Percentiles rank a stretch among this genome's conserved stretches.
Conservation (phyloP, 768 basidiomycete genomes). For the Mycena vulgaris region DNA sequence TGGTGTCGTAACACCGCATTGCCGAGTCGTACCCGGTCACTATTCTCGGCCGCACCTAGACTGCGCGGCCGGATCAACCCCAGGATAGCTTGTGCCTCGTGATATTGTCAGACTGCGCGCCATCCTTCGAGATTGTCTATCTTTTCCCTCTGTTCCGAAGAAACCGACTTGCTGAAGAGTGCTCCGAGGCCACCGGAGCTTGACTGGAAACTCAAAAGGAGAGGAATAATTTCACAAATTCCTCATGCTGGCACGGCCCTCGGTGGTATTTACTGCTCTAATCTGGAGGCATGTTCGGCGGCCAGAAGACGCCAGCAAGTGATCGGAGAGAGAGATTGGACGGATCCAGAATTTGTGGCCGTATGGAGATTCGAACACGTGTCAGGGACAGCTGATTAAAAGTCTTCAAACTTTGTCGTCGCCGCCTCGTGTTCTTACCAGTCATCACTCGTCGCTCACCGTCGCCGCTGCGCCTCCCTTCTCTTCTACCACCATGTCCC, state of each 20-base stretch:
- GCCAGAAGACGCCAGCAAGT: background rate
- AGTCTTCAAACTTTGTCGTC: slow-evolving; percentile 3
- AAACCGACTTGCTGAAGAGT: slow-evolving; percentile 13
- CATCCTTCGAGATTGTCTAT: slow-evolving; percentile 28
- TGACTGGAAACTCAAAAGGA: background rate
- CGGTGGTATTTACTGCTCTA: background rate
- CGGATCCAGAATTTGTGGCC: background rate
- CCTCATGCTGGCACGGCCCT: slow-evolving; percentile 5
- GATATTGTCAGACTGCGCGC: slow-evolving; percentile 18
- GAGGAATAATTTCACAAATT: slow-evolving; percentile 15
- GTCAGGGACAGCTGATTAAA: slow-evolving; percentile 28
- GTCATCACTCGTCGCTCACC: slow-evolving; percentile 22
- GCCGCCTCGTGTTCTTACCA: slow-evolving; percentile 24
- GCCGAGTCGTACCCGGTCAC: background rate
- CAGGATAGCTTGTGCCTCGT: slow-evolving; percentile 6
- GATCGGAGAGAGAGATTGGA: slow-evolving; percentile 8
- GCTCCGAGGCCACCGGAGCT: slow-evolving; percentile 22
- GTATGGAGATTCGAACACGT: slow-evolving; percentile 21
- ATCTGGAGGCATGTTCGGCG: slow-evolving; percentile 8
- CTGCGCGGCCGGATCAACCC: slow-evolving; percentile 34
- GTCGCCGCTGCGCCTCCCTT: slow-evolving; percentile 33
- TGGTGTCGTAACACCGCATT: slow-evolving; percentile 13
- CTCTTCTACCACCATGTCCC: slow-evolving; percentile 60
- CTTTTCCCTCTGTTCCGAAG: slow-evolving; percentile 16
- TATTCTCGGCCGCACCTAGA: slow-evolving; percentile 11